Evolutionary conservation across 371 early-diverging fungal species (phyloP).

Genomic region (Mucor racemosus): DNA sequence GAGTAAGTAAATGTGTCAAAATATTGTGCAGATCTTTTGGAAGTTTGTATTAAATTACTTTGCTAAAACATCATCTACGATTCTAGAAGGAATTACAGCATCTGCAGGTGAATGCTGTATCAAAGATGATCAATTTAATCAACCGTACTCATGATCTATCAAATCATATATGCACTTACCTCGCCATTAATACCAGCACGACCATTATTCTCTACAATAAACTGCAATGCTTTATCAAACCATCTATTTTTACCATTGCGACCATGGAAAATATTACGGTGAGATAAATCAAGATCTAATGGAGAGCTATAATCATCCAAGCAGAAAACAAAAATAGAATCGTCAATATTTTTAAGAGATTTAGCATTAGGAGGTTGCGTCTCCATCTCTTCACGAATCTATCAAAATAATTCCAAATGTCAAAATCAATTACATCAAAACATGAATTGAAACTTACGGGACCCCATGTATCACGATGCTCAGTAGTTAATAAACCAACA

Average conservation of each 20-base stretch:
- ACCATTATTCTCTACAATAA: constrained; percentile 86
- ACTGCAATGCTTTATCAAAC: constrained; percentile 93
- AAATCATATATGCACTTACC: constrained; percentile 39
- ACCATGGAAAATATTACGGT: constrained; percentile 82
- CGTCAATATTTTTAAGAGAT: constrained; percentile 73
- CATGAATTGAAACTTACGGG: constrained; percentile 12
- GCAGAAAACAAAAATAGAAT: constrained; percentile 84
- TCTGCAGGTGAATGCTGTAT: constrained; percentile 87
- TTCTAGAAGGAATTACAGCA: constrained; percentile 85
- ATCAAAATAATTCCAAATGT: background rate
- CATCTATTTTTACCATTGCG: constrained; percentile 85
- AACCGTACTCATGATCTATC: no score
- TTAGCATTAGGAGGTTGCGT: constrained; percentile 54
- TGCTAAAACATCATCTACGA: constrained; percentile 68
- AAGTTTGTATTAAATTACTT: constrained; percentile 40
- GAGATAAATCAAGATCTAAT: constrained; percentile 64
- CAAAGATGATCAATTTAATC: background rate
- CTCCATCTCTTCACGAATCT: constrained; percentile 47
- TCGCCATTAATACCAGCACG: constrained; percentile 95
- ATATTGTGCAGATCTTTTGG: background rate
- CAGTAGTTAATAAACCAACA: constrained; percentile 80
- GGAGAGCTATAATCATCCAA: constrained; percentile 78
- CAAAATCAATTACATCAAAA: background rate
- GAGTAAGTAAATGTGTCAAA: background rate
- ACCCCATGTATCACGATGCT: constrained; percentile 89